Base-by-base conservation (phyloP, 495 filamentous ascomycete species). In the Zalerion maritima region DNA sequence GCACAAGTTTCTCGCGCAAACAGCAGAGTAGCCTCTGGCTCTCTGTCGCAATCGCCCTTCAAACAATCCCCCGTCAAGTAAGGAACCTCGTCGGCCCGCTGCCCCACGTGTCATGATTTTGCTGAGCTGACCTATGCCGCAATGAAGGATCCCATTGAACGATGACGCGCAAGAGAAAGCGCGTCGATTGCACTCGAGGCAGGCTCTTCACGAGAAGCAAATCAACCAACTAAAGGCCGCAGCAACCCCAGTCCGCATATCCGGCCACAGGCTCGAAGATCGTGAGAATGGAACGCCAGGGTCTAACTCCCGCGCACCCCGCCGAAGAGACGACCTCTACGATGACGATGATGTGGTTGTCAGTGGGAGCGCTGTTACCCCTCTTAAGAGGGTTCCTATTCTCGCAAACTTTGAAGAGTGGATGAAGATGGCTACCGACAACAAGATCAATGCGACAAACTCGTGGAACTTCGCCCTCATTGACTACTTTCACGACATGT, bases 361-460 rank as follows among this genome's bases (percentile, higher is more conserved):
- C 18, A 69, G 62, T 28, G 70, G 71, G 18, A 67, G 58, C 24
- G 80, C 75, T 10, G 78, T 94, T 28, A 96, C 89, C 18, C 89
- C 89, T 10, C 84, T 94, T 78, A 92, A 94, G 64, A 79, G 89
- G 23, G 81, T 93, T 18, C 91, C 89, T 0, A 79, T 99, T 32
- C 50, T 96, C 29, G 91, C 91, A 29, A 96, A 96, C 55, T 99
- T 96, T 45, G 89, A 99, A 53, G 91, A 99, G 47, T 96, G 89
- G 89, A 96, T 99, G 91, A 99, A 96, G 69, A 86, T 96, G 82
- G 91, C 91, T 6, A 96, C 87, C 14, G 89, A 99, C 60, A 99
- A 99, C 63, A 99, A 99, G 65, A 99, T 99, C 58, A 99, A 96
- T 48, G 91, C 89, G 23, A 74, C 80, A 14, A 99, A 99, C 52